Evolutionary conservation across 73 alveolate genomes (phyloP).

Genomic region (Tetrahymena elliotti): DNA sequence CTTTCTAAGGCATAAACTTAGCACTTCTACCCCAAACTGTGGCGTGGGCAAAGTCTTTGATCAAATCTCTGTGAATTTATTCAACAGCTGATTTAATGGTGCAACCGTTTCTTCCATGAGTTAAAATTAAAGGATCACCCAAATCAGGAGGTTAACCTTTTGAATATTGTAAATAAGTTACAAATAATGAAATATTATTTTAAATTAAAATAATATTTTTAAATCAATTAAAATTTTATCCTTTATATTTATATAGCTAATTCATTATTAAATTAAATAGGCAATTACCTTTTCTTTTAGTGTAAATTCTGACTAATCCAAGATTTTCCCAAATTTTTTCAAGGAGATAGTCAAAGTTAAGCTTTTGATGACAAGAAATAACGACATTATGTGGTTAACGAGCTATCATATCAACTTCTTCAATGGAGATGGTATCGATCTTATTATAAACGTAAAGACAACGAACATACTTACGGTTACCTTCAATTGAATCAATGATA

Average conservation of each 20-base stretch:
- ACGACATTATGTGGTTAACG: constrained; percentile 81
- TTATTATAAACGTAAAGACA: constrained; percentile 96
- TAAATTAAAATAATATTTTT: too few relatives aligned
- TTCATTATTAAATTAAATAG: background rate
- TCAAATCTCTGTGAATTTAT: constrained; percentile 86
- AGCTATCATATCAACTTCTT: constrained; percentile 93
- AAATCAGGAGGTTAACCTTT: constrained; percentile 95
- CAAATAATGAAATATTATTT: background rate
- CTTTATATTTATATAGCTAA: too few relatives aligned
- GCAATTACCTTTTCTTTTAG: constrained; percentile 58
- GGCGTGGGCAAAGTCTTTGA: constrained; percentile 87
- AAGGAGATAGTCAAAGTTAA: constrained; percentile 80
- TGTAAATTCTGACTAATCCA: constrained; percentile 93
- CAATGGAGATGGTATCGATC: constrained; percentile 94
- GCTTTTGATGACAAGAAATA: constrained; percentile 73
- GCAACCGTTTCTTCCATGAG: constrained; percentile 91
- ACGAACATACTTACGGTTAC: constrained; percentile 90
- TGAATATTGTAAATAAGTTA: background rate
- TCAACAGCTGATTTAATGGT: constrained; percentile 76
- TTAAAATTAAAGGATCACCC: constrained; percentile 86
- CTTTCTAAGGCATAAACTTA: constrained; percentile 90
- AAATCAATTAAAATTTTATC: too few relatives aligned
- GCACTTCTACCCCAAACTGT: constrained; percentile 96
- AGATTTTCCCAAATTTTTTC: constrained; percentile 96
- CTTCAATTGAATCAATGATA: constrained; percentile 95